A percentile compares a stretch with the other conserved stretches of the same genome.
These are phyloP conservation scores for Brettanomyces bruxellensis DNA, from an alignment of 805 yeast species.

Conservation along the genomic window DNA sequence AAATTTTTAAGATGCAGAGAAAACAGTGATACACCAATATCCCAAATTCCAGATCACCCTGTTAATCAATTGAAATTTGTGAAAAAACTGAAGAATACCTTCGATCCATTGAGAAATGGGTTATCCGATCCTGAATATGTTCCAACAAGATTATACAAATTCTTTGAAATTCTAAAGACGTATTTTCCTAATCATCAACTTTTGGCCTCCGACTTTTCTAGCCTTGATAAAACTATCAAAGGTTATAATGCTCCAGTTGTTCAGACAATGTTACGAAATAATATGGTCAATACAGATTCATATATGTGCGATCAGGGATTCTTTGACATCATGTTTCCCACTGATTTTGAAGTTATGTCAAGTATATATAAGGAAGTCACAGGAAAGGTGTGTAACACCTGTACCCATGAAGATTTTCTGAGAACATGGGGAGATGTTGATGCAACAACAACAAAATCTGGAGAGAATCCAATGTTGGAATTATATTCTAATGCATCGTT, in stretches of 20 bases:
- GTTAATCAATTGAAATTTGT: conserved; percentile 38
- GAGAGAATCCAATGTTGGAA: conserved; percentile 80
- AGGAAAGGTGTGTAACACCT: conserved; percentile 46
- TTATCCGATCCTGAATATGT: conserved; percentile 68
- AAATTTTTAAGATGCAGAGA: conserved; percentile 49
- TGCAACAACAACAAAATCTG: conserved; percentile 59
- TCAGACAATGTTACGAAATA: conserved; percentile 60
- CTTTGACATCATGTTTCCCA: conserved; percentile 82
- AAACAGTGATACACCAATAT: conserved; percentile 30
- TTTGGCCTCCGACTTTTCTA: conserved; percentile 62
- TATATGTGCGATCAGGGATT: conserved; percentile 82
- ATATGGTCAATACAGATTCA: conserved; percentile 60
- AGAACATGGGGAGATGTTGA: conserved; percentile 63
- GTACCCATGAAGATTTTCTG: conserved; percentile 57
- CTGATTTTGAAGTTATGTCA: conserved; percentile 56
- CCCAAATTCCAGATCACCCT: conserved; percentile 40
- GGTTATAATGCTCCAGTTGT: conserved; percentile 75
- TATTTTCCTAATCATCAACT: conserved; percentile 71
- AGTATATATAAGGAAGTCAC: conserved; percentile 56
- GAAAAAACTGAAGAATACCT: conserved; percentile 35
- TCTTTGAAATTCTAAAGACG: conserved; percentile 52
- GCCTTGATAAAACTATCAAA: conserved; percentile 35
- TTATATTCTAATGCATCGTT: conserved; percentile 71
- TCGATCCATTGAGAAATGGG: conserved; percentile 60
- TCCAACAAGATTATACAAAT: conserved; percentile 66